Base-by-base conservation (phyloP, 1,139 yeast species). In the Blastobotrys arbuscula region DNA sequence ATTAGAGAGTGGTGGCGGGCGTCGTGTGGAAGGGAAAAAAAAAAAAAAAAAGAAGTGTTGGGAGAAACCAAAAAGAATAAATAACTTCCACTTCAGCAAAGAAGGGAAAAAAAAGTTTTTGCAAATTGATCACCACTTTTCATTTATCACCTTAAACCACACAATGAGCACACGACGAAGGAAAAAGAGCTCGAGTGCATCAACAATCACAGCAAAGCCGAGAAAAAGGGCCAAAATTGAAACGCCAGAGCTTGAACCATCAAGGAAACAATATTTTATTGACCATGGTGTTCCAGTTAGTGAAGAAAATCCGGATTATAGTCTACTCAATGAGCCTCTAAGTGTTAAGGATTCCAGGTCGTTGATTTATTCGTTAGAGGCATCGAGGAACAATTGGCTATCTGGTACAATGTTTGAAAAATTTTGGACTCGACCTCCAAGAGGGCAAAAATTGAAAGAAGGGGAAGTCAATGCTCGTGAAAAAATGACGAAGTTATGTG, bases 401-500 rank as follows among this genome's bases (percentile, higher is more conserved):
- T 67, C 72, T n/a, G 79, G 84, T 5, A 83, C 82, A 2, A 79
- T 88, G 78, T 89, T 90, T 62, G 78, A 79, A 53, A 73, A 85
- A 47, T 87, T 81, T 59, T 90, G 97, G 96, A 63, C 71, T 2
- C 58, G 73, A 24, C 73, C 72, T 71, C 89, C 49, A 12, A 77
- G 79, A 76, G 79, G 77, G 62, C 75, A 57, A 67, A 81, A 56
- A 73, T 64, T 65, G 13, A 74, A 83, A 34, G 71, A 77, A 36
- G 70, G 70, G 50, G 68, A 69, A 45, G 60, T 73, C 9, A 79
- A 79, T 63, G 84, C 84, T 33, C 73, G 95, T 56, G 97, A 92
- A 57, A 82, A 82, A 47, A 89, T 90, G 96, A 85, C 88, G 50
- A 88, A 88, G 62, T 69, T 92, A 51, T 80, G 94, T 59, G 97